These are phyloP conservation scores for Trypanosomatidae sp. DNA, from an alignment of 208 protist genomes.

Conservation along the genomic window DNA sequence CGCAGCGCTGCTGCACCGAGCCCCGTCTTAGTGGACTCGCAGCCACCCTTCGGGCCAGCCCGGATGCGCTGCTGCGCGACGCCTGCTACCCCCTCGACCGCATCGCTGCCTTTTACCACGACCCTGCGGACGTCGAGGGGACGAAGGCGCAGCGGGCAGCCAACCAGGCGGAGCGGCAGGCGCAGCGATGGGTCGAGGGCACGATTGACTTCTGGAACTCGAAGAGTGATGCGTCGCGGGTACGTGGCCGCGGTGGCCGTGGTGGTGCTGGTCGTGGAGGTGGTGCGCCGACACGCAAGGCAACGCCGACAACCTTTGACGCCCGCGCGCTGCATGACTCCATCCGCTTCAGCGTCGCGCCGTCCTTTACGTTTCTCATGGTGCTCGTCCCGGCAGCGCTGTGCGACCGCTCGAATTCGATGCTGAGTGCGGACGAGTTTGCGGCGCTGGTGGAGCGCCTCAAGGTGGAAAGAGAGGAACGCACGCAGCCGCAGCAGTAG, in stretches of 20 bases:
- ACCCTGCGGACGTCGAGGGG: background rate
- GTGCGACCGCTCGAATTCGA: constrained; percentile 21
- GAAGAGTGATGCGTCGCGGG: constrained; percentile 2
- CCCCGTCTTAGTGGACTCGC: too few relatives aligned
- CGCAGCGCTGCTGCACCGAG: too few relatives aligned
- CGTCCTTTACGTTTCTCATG: constrained; percentile 49
- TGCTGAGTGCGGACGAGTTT: constrained; percentile 33
- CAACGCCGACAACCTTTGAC: background rate
- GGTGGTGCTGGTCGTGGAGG: background rate
- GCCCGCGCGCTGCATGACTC: constrained; percentile 4
- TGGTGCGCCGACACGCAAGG: too few relatives aligned
- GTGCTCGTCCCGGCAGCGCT: constrained; percentile 39
- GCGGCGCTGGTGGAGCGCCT: constrained; percentile 34
- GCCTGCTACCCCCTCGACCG: constrained; percentile 28
- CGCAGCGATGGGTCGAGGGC: constrained; percentile 40
- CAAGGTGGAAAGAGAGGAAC: constrained; percentile 26
- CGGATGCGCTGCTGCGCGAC: constrained; percentile 24
- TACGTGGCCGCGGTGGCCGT: background rate
- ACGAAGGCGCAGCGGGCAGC: background rate
- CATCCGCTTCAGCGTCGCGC: constrained; percentile 18
- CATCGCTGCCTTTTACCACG: background rate
- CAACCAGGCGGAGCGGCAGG: constrained; percentile 14
- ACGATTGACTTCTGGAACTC: constrained; percentile 24
- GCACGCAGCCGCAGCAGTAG: too few relatives aligned
- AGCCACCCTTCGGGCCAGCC: constrained; percentile 7